Conservation (phyloP, 768 basidiomycete species). For the Macrocybe gigantea region DNA sequence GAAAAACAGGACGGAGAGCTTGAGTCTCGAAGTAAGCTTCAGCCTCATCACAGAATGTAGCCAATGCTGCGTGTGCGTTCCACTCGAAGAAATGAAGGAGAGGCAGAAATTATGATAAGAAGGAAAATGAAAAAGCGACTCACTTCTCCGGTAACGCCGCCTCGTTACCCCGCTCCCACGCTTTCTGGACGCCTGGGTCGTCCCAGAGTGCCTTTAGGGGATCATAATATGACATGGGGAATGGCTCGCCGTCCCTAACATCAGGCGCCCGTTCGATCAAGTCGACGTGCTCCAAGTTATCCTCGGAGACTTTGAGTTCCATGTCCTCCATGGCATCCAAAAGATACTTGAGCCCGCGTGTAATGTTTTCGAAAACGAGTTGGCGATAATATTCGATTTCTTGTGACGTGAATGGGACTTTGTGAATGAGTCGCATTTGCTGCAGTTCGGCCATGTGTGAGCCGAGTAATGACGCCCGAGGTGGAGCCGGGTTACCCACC, state of each 20-base stretch:
- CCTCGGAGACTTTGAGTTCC: slow-evolving; percentile 65
- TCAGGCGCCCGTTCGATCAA: slow-evolving; percentile 66
- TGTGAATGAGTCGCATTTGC: slow-evolving; percentile 98
- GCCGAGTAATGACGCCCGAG: not conserved
- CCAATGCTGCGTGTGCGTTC: no score
- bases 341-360: slow-evolving; percentile 75
- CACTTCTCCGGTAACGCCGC: slow-evolving; percentile 90
- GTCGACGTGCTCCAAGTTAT: slow-evolving; percentile 52
- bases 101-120: not conserved
- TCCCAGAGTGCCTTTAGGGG: slow-evolving; percentile 71
- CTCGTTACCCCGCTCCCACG: slow-evolving; percentile 83
- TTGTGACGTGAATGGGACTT: slow-evolving; percentile 70
- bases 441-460: slow-evolving; percentile 20
- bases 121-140: slow-evolving; percentile 11
- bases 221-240: slow-evolving; percentile 61
- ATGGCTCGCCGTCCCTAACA: slow-evolving; percentile 74
- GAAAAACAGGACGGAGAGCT: not conserved
- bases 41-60: not conserved
- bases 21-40: not conserved
- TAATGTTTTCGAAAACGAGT: slow-evolving; percentile 89
- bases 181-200: slow-evolving; percentile 68
- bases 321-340: slow-evolving; percentile 89
- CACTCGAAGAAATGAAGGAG: no score
- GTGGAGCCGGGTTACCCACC: slow-evolving; percentile 31
- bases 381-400: slow-evolving; percentile 90